These are phyloP conservation scores for Trifolium pratense DNA, from an alignment of 306 rosid species.

Conservation along the genomic window DNA sequence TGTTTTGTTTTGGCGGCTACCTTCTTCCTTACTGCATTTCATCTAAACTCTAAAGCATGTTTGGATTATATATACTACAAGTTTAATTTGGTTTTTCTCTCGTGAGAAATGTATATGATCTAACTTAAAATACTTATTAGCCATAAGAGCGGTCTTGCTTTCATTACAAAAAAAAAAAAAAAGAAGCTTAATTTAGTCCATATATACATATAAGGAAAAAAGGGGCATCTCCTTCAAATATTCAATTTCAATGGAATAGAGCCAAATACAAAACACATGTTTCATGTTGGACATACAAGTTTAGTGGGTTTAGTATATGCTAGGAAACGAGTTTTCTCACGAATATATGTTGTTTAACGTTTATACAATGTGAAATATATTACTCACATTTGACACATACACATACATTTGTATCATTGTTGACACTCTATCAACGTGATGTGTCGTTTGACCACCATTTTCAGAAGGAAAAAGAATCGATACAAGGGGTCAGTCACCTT, in stretches of 20 bases:
- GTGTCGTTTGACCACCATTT: too few species aligned
- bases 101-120: conserved; percentile 18
- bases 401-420: too few species aligned
- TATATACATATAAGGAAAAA: neutral
- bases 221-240: neutral
- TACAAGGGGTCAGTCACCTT: too few species aligned
- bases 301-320: neutral
- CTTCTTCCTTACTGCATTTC: neutral
- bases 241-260: neutral
- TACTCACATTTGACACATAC: too few species aligned
- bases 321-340: too few species aligned
- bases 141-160: neutral
- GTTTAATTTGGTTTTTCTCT: conserved; percentile 5
- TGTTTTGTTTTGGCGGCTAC: conserved; percentile 54
- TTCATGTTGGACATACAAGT: neutral
- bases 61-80: neutral
- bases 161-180: too few species aligned
- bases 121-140: neutral
- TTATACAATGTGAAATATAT: too few species aligned
- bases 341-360: too few species aligned
- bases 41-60: neutral
- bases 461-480: too few species aligned
- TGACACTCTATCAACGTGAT: too few species aligned
- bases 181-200: too few species aligned
- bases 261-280: neutral